These are phyloP conservation scores for Erodium chrysanthum DNA, from an alignment of 441 rosid species.

Conservation along the genomic window DNA sequence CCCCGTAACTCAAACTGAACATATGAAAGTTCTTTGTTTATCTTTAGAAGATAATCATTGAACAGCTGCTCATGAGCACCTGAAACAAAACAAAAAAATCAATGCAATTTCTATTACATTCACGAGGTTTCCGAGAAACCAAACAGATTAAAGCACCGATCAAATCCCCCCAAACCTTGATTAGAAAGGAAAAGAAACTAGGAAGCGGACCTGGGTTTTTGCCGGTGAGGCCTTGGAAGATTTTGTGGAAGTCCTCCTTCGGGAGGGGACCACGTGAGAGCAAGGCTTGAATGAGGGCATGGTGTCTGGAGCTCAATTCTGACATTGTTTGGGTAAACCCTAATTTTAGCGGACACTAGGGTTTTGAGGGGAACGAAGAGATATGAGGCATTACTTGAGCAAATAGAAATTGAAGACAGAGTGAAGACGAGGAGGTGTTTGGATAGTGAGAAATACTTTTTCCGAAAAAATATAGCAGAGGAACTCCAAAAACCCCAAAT, in stretches of 20 bases:
- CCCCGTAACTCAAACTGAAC: constrained; percentile 70
- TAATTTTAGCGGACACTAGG: neutral
- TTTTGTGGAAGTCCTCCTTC: constrained; percentile 49
- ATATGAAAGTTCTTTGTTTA: constrained; percentile 71
- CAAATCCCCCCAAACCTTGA: neutral
- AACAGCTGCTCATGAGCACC: constrained; percentile 39
- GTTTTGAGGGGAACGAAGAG: neutral
- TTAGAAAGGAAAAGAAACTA: too few species aligned
- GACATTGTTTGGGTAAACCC: constrained; percentile 29
- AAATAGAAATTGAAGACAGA: neutral
- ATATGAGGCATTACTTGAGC: neutral
- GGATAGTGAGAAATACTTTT: neutral
- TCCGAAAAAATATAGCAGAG: neutral
- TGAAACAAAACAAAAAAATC: constrained; percentile 19
- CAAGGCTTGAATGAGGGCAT: constrained; percentile 65
- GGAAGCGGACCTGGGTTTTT: constrained; percentile 36
- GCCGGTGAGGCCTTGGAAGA: constrained; percentile 56
- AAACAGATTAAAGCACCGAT: neutral
- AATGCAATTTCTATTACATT: neutral
- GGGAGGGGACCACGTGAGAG: constrained; percentile 68
- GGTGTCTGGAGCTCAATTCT: constrained; percentile 61
- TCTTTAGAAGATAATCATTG: constrained; percentile 58
- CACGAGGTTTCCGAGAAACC: neutral
- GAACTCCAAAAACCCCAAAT: too few species aligned
- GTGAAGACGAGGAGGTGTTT: neutral